A percentile compares a stretch with the other conserved stretches of the same genome.
phyloP scores from a whole-genome alignment of 768 basidiomycete species.

The Leccinum incarnatum region DNA sequence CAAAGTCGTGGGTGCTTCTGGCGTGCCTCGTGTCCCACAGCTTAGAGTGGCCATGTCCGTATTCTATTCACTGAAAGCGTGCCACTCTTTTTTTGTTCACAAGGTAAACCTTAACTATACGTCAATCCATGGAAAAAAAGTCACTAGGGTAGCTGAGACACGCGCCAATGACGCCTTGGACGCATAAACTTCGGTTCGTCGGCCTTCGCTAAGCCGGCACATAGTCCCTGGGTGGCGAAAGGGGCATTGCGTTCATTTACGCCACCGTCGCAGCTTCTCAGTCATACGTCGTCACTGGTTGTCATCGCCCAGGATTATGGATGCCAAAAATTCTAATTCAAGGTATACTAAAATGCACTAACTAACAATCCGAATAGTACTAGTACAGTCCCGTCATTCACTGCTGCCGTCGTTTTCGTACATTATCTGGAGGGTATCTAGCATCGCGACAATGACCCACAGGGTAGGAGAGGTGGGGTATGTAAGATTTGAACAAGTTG shows the following conservation, averaged over 20 bases:
- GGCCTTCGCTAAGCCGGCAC: slow-evolving; percentile 12
- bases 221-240: slow-evolving; percentile 26
- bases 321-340: slow-evolving; percentile 35
- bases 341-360: slow-evolving; percentile 34
- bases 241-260: slow-evolving; percentile 7
- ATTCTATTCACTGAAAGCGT: slow-evolving; percentile 5
- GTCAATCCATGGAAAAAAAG: slow-evolving; percentile 16
- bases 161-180: slow-evolving; percentile 13
- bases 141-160: slow-evolving; percentile 18
- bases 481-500: slow-evolving; percentile 18
- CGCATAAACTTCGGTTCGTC: slow-evolving; percentile 10
- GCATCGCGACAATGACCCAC: slow-evolving; percentile 31
- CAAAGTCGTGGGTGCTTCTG: slow-evolving; percentile 25
- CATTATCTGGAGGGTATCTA: slow-evolving; percentile 32
- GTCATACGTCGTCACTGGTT: not conserved
- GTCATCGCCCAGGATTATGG: not conserved
- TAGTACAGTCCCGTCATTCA: slow-evolving; percentile 33
- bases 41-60: slow-evolving; percentile 1
- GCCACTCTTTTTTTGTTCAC: slow-evolving; percentile 7
- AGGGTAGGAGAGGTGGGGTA: slow-evolving; percentile 13
- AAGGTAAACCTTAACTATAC: slow-evolving; percentile 21
- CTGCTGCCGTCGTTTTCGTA: slow-evolving; percentile 28
- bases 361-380: slow-evolving; percentile 32
- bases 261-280: slow-evolving; percentile 12
- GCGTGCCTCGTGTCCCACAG: slow-evolving; percentile 27